Percentiles rank a stretch among this genome's conserved stretches.
Evolutionary conservation across 768 basidiomycete genomes (phyloP).

Genomic region (Scleroderma bovista): DNA sequence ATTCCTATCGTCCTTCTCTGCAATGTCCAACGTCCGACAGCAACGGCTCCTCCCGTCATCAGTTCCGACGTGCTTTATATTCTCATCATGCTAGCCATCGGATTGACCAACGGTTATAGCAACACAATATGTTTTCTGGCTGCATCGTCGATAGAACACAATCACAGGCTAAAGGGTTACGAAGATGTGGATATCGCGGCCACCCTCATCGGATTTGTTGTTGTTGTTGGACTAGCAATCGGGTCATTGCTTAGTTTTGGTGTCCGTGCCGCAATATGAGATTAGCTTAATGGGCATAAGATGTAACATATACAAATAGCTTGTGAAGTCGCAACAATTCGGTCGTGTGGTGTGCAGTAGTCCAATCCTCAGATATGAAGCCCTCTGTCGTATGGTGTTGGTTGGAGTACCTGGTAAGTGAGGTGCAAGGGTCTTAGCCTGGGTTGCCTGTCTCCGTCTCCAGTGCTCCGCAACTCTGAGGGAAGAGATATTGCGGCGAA

Average conservation of each 20-base stretch:
- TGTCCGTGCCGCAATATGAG: background rate
- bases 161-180: conserved; percentile 61
- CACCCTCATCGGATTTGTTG: conserved; percentile 70
- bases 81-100: conserved; percentile 65
- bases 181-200: conserved; percentile 86
- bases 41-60: conserved; percentile 41
- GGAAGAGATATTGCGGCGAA: conserved; percentile 81
- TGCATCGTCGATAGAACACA: conserved; percentile 76
- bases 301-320: background rate
- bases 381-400: background rate
- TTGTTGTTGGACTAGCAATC: conserved; percentile 67
- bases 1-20: conserved; percentile 86
- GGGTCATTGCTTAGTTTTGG: conserved; percentile 83
- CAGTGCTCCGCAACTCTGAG: conserved; percentile 77
- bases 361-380: too few species aligned
- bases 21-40: conserved; percentile 57
- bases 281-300: background rate
- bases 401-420: conserved; percentile 61
- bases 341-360: too few species aligned
- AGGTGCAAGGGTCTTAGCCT: conserved; percentile 66
- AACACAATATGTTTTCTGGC: conserved; percentile 78
- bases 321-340: too few species aligned
- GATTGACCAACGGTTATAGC: conserved; percentile 77
- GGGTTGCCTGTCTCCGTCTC: conserved; percentile 57
- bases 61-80: conserved; percentile 76